Evolutionary conservation across 352 stramenopile genomes (phyloP).

Genomic region (Phytophthora pisi): DNA sequence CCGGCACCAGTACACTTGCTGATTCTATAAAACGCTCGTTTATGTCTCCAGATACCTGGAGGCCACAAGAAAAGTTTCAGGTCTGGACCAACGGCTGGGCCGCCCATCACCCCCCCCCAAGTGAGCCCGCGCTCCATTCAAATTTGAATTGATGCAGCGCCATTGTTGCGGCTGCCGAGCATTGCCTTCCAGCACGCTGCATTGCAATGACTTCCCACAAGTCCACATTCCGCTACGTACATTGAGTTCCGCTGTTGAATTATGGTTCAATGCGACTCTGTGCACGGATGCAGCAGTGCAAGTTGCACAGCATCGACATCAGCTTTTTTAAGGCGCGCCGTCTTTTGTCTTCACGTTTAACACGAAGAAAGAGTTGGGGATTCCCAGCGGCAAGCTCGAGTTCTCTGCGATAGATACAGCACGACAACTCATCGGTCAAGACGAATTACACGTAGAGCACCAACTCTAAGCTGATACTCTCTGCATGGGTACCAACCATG

Average conservation of each 20-base stretch:
- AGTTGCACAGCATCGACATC: too few relatives aligned
- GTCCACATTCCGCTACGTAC: too few relatives aligned
- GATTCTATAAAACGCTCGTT: constrained; percentile 8
- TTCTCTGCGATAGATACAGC: neutral
- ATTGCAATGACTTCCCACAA: too few relatives aligned
- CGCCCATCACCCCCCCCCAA: constrained; percentile 2
- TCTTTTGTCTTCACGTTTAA: too few relatives aligned
- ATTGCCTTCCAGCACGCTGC: neutral
- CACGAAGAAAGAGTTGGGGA: too few relatives aligned
- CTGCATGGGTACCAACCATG: neutral
- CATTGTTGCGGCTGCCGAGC: neutral
- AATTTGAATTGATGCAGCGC: too few relatives aligned
- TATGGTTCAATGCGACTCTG: too few relatives aligned
- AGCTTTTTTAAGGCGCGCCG: too few relatives aligned
- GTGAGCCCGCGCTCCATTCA: neutral
- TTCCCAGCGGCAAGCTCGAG: too few relatives aligned
- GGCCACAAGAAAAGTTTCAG: constrained; percentile 28
- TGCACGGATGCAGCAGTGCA: too few relatives aligned
- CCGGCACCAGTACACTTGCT: neutral
- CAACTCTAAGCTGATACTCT: neutral
- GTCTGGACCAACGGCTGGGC: constrained; percentile 12
- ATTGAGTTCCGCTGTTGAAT: too few relatives aligned
- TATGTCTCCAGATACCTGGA: constrained; percentile 13
- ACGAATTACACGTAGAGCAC: neutral
- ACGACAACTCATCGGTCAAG: neutral